Percentiles rank a stretch among this genome's conserved stretches.
Evolutionary conservation across 2,329 filamentous ascomycete genomes (phyloP).

Genomic region (Microcyclospora tardicrescens): DNA sequence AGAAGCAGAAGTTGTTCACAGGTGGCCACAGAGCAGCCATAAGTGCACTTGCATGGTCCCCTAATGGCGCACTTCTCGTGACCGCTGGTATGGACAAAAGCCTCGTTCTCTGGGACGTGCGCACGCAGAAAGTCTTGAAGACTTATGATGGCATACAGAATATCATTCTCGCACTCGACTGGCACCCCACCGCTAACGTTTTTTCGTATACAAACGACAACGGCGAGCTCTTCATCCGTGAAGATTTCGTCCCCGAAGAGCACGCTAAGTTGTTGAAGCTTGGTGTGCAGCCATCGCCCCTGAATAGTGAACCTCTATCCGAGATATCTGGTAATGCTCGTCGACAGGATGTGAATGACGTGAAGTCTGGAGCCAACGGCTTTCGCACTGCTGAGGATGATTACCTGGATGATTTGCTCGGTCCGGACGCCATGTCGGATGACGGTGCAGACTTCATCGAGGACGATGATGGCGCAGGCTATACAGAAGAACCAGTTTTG

Average conservation of each 20-base stretch:
- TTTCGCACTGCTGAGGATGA: slow-evolving; percentile 48
- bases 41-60: slow-evolving; percentile 82
- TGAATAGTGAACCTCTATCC: slow-evolving; percentile 66
- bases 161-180: slow-evolving; percentile 73
- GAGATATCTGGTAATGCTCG: slow-evolving; percentile 56
- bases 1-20: slow-evolving; percentile 66
- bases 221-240: slow-evolving; percentile 85
- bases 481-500: slow-evolving; percentile 53
- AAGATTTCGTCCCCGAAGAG: slow-evolving; percentile 46
- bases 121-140: slow-evolving; percentile 68
- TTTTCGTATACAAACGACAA: slow-evolving; percentile 85
- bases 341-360: slow-evolving; percentile 42
- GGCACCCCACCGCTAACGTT: slow-evolving; percentile 84
- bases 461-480: slow-evolving; percentile 90
- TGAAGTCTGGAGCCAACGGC: slow-evolving; percentile 37
- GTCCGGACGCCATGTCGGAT: slow-evolving; percentile 44
- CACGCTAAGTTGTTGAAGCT: slow-evolving; percentile 37
- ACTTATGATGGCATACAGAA: slow-evolving; percentile 57
- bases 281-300: slow-evolving; percentile 61
- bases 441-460: slow-evolving; percentile 73
- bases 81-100: slow-evolving; percentile 46
- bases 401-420: slow-evolving; percentile 72
- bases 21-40: slow-evolving; percentile 73
- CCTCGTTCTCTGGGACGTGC: slow-evolving; percentile 76
- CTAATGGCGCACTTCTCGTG: slow-evolving; percentile 79